Base-by-base conservation (phyloP, 2,329 filamentous ascomycete species). In the Dendryphion nanum region DNA sequence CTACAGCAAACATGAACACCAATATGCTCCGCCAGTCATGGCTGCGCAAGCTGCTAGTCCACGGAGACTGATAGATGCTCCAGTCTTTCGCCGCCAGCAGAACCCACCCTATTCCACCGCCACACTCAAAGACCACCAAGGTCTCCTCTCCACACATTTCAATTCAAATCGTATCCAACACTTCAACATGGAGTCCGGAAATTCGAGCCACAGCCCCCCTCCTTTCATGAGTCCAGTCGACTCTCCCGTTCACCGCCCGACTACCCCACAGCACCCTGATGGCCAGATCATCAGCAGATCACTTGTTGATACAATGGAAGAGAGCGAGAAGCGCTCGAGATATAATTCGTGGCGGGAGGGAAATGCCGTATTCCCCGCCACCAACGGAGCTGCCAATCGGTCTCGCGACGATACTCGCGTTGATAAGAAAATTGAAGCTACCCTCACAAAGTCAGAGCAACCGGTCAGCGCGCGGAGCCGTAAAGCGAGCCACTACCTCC, bases 401-500 rank as follows among this genome's bases (percentile, higher is more conserved):
- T 70, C 66, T 51, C 59, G 66, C 38, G 71, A 72, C 30, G 60
- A 67, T 21, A 61, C 67, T 6, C 70, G 71, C 32, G 73, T 82
- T 17, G 80, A 82, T 38, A 79, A 78, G 58, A 76, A 78, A 30
- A 82, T 84, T 43, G 78, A 83, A 59, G 81, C 80, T 14, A 81
- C 78, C 19, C 57, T 83, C 40, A 71, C 78, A 28, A 79, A 79
- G 48, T 67, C 72, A 4, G 79, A 83, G 50, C 71, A 68, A 20
- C 63, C 68, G 18, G 67, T 72, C 18, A 72, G 78, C 49, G 75
- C 77, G 31, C 73, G 81, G 42, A 83, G 79, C 57, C 73, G 81
- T 40, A 84, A 84, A 61, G 78, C 81, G 29, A 82, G 79, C 53
- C 80, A 83, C 53, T 82, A 81, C 51, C 65, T 84, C 37, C 78